A percentile compares a stretch with the other conserved stretches of the same genome.
phyloP scores from a whole-genome alignment of 495 filamentous ascomycete species.

The Hypomontagnella submonticulosa region DNA sequence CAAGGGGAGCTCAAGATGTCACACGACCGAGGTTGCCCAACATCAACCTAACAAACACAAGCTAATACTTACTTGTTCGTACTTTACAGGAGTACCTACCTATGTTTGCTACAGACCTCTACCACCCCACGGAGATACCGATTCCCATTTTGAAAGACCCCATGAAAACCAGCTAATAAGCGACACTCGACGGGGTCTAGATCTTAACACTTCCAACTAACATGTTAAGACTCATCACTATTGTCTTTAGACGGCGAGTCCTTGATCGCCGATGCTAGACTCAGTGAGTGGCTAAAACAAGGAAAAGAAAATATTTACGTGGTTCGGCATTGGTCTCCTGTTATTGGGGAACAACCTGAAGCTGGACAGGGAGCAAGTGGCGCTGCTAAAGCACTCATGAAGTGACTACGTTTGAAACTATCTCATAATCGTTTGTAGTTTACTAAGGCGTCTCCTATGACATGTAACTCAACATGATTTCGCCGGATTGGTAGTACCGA shows the following conservation, averaged over 20 bases:
- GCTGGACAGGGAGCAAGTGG: too few relatives aligned
- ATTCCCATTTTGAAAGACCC: slow-evolving; percentile 3
- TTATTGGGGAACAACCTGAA: too few relatives aligned
- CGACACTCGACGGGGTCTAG: slow-evolving; percentile 5
- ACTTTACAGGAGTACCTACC: slow-evolving; percentile 2
- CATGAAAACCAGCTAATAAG: slow-evolving; percentile 1
- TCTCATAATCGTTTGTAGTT: too few relatives aligned
- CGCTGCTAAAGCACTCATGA: too few relatives aligned
- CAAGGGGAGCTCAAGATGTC: slow-evolving; percentile 10
- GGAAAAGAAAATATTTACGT: too few relatives aligned
- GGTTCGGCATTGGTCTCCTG: neutral
- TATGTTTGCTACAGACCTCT: neutral
- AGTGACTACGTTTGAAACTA: too few relatives aligned
- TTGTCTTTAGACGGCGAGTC: neutral
- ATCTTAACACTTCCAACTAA: neutral
- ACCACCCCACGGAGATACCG: slow-evolving; percentile 9
- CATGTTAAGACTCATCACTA: neutral
- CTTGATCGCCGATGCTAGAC: slow-evolving; percentile 4
- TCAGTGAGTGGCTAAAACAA: neutral
- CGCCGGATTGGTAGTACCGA: too few relatives aligned
- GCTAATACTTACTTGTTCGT: neutral
- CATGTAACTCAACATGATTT: too few relatives aligned
- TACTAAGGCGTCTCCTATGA: too few relatives aligned
- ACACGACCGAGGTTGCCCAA: slow-evolving; percentile 1
- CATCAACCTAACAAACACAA: slow-evolving; percentile 7